These are phyloP conservation scores for Exutisphaerella laricina DNA, from an alignment of 2,329 filamentous ascomycete species.

Conservation along the genomic window DNA sequence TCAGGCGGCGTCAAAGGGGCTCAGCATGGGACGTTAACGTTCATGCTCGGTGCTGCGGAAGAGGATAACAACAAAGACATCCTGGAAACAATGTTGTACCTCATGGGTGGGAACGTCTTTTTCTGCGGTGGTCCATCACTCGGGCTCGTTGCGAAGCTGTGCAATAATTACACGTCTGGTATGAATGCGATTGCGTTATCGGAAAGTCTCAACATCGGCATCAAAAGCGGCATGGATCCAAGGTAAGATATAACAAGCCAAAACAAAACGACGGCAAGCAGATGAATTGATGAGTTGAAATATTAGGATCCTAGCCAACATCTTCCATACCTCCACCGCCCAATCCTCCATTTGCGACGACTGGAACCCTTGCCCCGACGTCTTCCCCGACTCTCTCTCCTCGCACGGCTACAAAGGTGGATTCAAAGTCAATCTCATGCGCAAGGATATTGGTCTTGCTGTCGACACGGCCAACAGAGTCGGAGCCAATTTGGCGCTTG, in stretches of 20 bases:
- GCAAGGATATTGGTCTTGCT: slow-evolving; percentile 53
- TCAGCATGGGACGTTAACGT: slow-evolving; percentile 47
- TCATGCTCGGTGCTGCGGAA: slow-evolving; percentile 51
- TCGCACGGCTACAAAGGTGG: slow-evolving; percentile 49
- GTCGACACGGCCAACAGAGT: slow-evolving; percentile 51
- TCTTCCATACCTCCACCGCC: slow-evolving; percentile 49
- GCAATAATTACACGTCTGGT: slow-evolving; percentile 57
- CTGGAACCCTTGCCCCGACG: slow-evolving; percentile 49
- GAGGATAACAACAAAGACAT: slow-evolving; percentile 41
- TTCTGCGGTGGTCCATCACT: slow-evolving; percentile 52
- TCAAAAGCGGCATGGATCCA: slow-evolving; percentile 53
- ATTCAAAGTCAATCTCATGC: slow-evolving; percentile 56
- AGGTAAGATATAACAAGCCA: too few relatives aligned
- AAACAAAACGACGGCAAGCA: too few relatives aligned
- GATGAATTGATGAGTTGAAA: too few relatives aligned
- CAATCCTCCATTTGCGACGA: slow-evolving; percentile 49
- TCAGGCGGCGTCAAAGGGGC: slow-evolving; percentile 51
- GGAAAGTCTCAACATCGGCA: slow-evolving; percentile 58
- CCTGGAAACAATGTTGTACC: slow-evolving; percentile 41
- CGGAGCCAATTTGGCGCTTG: slow-evolving; percentile 47
- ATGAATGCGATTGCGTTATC: slow-evolving; percentile 54
- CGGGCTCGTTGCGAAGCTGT: slow-evolving; percentile 55
- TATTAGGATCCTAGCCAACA: slow-evolving; percentile 47
- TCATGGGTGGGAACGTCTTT: slow-evolving; percentile 52
- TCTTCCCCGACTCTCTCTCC: slow-evolving; percentile 45